Evolutionary conservation across 129 eudicot genomes (phyloP).

Genomic region (Deinandra increscens): DNA sequence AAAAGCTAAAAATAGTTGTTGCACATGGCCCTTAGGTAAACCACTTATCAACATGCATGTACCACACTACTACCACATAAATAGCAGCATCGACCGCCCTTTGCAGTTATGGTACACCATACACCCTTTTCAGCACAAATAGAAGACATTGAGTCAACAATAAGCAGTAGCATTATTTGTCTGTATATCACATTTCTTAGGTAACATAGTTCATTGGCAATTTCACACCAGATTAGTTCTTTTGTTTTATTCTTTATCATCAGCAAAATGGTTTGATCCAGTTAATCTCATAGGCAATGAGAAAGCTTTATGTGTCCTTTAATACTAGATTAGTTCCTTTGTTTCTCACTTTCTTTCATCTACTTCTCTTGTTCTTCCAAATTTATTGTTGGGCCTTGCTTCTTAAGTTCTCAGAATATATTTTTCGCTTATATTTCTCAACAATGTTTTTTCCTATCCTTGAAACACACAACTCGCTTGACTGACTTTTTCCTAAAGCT

Average conservation of each 20-base stretch:
- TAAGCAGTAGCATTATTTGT: neutral
- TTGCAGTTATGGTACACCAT: neutral
- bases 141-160: neutral
- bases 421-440: neutral
- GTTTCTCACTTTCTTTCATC: neutral
- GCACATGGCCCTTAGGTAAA: neutral
- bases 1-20: neutral
- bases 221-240: neutral
- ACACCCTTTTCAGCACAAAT: no score
- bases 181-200: neutral
- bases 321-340: neutral
- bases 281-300: neutral
- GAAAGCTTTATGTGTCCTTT: neutral
- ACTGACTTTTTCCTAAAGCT: neutral
- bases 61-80: neutral
- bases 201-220: neutral
- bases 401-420: no score
- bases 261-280: no score
- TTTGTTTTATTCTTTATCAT: no score
- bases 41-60: neutral
- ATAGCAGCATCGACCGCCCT: neutral
- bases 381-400: neutral
- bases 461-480: no score
- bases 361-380: neutral
- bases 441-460: neutral